phyloP scores from a whole-genome alignment of 192 early-diverging fungal species.

The Backusella tarrabulga region DNA sequence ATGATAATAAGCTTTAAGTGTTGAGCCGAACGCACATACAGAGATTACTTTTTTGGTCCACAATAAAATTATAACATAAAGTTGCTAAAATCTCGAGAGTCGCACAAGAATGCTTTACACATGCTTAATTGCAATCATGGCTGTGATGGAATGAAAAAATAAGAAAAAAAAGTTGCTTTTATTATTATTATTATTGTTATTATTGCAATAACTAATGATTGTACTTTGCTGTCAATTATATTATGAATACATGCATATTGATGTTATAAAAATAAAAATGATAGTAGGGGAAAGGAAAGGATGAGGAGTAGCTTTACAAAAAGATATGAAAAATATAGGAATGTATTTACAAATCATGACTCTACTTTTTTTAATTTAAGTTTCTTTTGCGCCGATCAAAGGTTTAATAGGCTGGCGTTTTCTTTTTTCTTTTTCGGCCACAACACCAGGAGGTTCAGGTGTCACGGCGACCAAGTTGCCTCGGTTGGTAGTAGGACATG shows the following conservation, averaged over 20 bases:
- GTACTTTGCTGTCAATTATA: not conserved
- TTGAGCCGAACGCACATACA: not conserved
- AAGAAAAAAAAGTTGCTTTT: not conserved
- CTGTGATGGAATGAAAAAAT: not conserved
- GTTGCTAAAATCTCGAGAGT: not conserved
- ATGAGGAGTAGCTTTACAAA: not conserved
- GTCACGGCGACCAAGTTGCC: constrained; percentile 32
- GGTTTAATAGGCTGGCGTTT: constrained; percentile 3
- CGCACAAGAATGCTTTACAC: not conserved
- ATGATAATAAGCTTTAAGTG: not conserved
- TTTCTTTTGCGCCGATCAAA: not conserved
- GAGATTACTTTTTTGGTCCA: not conserved
- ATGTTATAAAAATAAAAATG: not conserved
- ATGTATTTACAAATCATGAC: constrained; percentile 5
- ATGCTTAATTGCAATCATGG: not conserved
- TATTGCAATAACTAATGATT: not conserved
- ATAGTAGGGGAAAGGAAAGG: not conserved
- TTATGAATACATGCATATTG: not conserved
- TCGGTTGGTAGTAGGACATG: not conserved
- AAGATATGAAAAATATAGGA: not conserved
- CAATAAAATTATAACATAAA: not conserved
- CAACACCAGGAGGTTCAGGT: constrained; percentile 30
- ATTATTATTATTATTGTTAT: not conserved
- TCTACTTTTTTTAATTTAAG: constrained; percentile 2
- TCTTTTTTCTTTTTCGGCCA: constrained; percentile 33